phyloP scores from a whole-genome alignment of 129 eudicot genomes.

The Helichrysum umbraculigerum region DNA sequence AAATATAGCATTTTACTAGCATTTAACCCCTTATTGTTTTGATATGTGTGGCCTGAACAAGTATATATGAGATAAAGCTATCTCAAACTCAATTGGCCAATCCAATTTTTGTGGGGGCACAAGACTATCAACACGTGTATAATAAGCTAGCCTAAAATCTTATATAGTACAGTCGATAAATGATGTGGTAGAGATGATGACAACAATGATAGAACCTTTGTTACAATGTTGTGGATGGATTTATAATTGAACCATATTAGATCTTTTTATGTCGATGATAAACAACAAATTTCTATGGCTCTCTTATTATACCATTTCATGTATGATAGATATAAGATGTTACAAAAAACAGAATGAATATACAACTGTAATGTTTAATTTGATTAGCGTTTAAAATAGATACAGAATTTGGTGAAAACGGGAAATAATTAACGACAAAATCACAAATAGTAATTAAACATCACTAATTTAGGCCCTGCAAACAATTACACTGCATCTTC shows the following conservation, averaged over 20 bases:
- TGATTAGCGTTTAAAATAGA: not conserved
- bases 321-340: not conserved
- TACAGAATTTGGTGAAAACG: not conserved
- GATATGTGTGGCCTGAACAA: not conserved
- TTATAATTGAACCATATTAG: not conserved
- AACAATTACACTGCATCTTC: too few species aligned
- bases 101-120: not conserved
- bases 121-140: not conserved
- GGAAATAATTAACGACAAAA: not conserved
- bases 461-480: too few species aligned
- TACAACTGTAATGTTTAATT: not conserved
- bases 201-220: not conserved
- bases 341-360: not conserved
- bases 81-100: not conserved
- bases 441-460: not conserved
- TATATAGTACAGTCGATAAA: too few species aligned
- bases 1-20: too few species aligned
- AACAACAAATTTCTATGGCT: not conserved
- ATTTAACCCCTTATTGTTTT: not conserved
- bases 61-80: not conserved
- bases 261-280: not conserved
- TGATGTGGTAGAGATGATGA: not conserved
- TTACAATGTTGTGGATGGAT: not conserved
- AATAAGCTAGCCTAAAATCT: too few species aligned
- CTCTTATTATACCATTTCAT: not conserved